phyloP scores from a whole-genome alignment of 2,329 filamentous ascomycete genomes.

The Colletotrichum spaethianum region DNA sequence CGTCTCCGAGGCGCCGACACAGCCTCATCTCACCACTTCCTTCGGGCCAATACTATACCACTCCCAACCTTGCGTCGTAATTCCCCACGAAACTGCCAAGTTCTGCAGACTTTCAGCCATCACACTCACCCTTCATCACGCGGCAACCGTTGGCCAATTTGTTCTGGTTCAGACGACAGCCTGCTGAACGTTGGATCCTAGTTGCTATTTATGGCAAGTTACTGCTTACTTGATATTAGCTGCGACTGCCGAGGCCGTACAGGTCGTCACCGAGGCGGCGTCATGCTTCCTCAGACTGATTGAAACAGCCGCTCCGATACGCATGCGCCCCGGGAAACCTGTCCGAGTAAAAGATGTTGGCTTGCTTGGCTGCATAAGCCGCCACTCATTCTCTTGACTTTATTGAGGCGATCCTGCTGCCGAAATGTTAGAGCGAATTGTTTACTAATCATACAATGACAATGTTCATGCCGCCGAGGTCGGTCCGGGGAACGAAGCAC shows the following conservation, averaged over 20 bases:
- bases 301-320: not conserved
- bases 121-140: too few relatives aligned
- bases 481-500: not conserved
- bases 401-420: not conserved
- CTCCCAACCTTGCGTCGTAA: not conserved
- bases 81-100: not conserved
- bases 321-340: not conserved
- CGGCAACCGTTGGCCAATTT: not conserved
- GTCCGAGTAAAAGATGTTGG: not conserved
- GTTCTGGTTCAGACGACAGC: not conserved
- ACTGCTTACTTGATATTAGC: not conserved
- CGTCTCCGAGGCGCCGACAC: not conserved
- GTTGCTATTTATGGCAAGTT: not conserved
- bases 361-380: not conserved
- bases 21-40: slow-evolving; percentile 11
- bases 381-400: not conserved
- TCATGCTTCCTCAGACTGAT: not conserved
- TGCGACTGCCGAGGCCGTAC: not conserved
- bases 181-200: not conserved
- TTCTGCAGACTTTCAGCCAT: not conserved
- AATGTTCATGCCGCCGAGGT: not conserved
- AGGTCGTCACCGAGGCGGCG: too few relatives aligned
- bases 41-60: not conserved
- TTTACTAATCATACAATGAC: too few relatives aligned
- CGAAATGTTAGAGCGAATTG: too few relatives aligned